These are phyloP conservation scores for Bipolaris bicolor DNA, from an alignment of 2,329 filamentous ascomycete species.

Conservation along the genomic window DNA sequence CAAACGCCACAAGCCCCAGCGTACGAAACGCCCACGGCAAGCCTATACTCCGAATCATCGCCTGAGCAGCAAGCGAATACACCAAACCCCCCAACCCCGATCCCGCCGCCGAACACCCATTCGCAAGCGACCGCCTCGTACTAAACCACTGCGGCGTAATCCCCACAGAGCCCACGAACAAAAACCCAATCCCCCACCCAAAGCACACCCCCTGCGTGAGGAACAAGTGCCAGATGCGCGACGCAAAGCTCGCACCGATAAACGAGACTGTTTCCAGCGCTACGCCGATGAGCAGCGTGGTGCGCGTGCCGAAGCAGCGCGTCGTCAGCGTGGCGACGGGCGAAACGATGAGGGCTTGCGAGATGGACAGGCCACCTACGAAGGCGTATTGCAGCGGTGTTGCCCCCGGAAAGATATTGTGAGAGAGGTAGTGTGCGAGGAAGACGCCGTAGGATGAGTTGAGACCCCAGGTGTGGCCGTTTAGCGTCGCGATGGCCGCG, in stretches of 20 bases:
- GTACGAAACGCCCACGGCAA: slow-evolving; percentile 72
- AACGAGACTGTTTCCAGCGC: slow-evolving; percentile 68
- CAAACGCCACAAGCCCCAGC: slow-evolving; percentile 67
- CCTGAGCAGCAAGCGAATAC: slow-evolving; percentile 70
- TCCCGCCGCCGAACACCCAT: slow-evolving; percentile 71
- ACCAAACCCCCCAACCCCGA: slow-evolving; percentile 75
- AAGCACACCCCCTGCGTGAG: slow-evolving; percentile 77
- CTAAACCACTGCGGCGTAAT: slow-evolving; percentile 78
- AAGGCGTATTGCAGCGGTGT: slow-evolving; percentile 74
- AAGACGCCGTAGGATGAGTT: slow-evolving; percentile 76
- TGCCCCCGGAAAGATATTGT: slow-evolving; percentile 67
- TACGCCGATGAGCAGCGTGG: slow-evolving; percentile 68
- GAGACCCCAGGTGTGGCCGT: slow-evolving; percentile 72
- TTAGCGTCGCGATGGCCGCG: slow-evolving; percentile 40
- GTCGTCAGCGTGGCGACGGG: slow-evolving; percentile 70
- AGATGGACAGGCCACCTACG: slow-evolving; percentile 73
- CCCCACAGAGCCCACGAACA: slow-evolving; percentile 72
- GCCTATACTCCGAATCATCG: slow-evolving; percentile 69
- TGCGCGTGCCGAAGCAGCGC: slow-evolving; percentile 66
- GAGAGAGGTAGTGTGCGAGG: slow-evolving; percentile 71
- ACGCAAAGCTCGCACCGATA: slow-evolving; percentile 72
- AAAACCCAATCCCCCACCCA: slow-evolving; percentile 77
- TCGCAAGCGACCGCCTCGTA: slow-evolving; percentile 70
- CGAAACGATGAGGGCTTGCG: slow-evolving; percentile 69
- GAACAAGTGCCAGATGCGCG: slow-evolving; percentile 75